phyloP scores from a whole-genome alignment of 1,284 basidiomycete genomes.

The Leccinum huronense region DNA sequence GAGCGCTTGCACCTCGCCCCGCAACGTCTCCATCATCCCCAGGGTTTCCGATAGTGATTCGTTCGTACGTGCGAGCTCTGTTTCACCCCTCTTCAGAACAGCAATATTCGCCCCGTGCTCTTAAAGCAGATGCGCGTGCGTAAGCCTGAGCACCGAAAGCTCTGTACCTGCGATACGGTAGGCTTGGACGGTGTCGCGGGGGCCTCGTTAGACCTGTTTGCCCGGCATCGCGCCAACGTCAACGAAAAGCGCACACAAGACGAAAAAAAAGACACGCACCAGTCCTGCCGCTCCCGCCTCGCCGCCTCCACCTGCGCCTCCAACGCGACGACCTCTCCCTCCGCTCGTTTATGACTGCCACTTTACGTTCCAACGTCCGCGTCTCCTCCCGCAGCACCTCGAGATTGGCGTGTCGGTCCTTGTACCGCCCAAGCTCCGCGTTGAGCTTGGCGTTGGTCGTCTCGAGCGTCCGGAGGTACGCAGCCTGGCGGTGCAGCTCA shows the following conservation, averaged over 20 bases:
- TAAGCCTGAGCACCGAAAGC: constrained; percentile 55
- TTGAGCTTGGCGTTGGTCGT: constrained; percentile 57
- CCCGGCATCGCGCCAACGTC: constrained; percentile 33
- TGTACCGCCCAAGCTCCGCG: constrained; percentile 52
- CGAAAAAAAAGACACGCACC: constrained; percentile 37
- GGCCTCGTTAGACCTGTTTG: constrained; percentile 35
- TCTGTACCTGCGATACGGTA: constrained; percentile 52
- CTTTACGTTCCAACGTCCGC: constrained; percentile 57
- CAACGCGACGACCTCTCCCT: constrained; percentile 53
- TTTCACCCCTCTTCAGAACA: constrained; percentile 48
- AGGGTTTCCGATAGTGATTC: constrained; percentile 38
- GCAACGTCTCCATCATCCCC: constrained; percentile 37
- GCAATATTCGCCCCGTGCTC: constrained; percentile 58
- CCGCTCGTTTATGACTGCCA: constrained; percentile 53
- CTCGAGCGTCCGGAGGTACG: constrained; percentile 63
- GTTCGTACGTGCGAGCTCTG: constrained; percentile 45
- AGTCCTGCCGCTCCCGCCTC: constrained; percentile 53
- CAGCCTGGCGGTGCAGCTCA: constrained; percentile 62
- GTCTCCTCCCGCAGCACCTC: constrained; percentile 78
- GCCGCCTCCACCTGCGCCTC: constrained; percentile 64
- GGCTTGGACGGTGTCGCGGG: constrained; percentile 42
- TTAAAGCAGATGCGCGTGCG: constrained; percentile 61
- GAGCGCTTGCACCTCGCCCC: constrained; percentile 39
- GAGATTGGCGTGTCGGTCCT: constrained; percentile 55
- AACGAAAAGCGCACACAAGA: neutral